phyloP scores from a whole-genome alignment of 495 filamentous ascomycete species.

The Daldinia bambusicola region DNA sequence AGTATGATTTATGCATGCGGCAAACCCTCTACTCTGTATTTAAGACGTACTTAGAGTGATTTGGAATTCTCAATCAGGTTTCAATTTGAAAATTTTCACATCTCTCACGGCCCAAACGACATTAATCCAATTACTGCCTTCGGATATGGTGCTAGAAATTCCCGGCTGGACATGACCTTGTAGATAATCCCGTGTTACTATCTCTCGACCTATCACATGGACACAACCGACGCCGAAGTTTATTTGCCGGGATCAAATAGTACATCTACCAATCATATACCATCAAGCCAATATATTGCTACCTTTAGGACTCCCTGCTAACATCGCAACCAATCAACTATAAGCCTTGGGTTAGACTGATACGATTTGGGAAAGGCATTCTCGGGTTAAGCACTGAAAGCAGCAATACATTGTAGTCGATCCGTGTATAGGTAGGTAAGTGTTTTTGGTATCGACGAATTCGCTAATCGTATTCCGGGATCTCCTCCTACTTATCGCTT shows the following conservation, averaged over 20 bases:
- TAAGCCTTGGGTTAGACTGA: slow-evolving; percentile 6
- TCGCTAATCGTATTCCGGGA: background rate
- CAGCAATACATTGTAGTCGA: background rate
- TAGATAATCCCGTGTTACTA: slow-evolving; percentile 3
- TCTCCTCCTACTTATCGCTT: background rate
- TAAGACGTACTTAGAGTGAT: slow-evolving; percentile 25
- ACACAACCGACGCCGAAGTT: slow-evolving; percentile 20
- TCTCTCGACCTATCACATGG: background rate
- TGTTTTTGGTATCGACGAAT: background rate
- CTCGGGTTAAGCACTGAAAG: slow-evolving; percentile 10
- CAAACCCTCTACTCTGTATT: no score
- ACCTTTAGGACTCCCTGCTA: background rate
- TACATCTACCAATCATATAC: background rate
- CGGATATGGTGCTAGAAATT: background rate
- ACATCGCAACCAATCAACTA: slow-evolving; percentile 18
- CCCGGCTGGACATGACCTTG: slow-evolving; percentile 9
- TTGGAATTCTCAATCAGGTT: slow-evolving; percentile 31
- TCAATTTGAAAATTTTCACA: background rate
- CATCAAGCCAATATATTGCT: background rate
- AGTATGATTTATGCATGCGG: slow-evolving; percentile 3
- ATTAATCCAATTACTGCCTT: background rate
- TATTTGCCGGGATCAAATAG: slow-evolving; percentile 13
- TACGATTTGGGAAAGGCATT: slow-evolving; percentile 23
- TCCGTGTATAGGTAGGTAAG: background rate
- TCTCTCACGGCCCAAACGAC: background rate